Evolutionary conservation across 202 grass and related monocot genomes (phyloP).

Genomic region (Panicum hallii): DNA sequence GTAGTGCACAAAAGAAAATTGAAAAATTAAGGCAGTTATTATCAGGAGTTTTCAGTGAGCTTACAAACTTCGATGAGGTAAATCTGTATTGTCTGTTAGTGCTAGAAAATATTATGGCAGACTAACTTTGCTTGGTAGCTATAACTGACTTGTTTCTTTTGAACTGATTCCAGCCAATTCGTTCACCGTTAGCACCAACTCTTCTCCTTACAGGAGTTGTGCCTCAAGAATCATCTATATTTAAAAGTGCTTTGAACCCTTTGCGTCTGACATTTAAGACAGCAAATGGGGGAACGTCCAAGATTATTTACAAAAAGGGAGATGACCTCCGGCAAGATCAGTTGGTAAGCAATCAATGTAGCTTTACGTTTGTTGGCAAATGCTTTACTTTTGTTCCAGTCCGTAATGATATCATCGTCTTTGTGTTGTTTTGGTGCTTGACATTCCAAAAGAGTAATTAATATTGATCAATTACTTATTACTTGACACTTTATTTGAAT

Average conservation of each 20-base stretch:
- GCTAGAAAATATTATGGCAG: conserved; percentile 22
- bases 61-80: conserved; percentile 99
- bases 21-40: conserved; percentile 91
- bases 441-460: conserved; percentile 4
- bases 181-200: conserved; percentile 79
- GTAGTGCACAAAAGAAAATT: conserved; percentile 91
- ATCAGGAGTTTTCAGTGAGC: conserved; percentile 80
- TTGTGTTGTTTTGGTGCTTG: conserved; percentile 5
- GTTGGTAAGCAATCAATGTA: conserved; percentile 59
- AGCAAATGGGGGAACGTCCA: conserved; percentile 73
- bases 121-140: conserved; percentile 13
- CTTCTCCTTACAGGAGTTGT: conserved; percentile 79
- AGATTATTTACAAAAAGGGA: conserved; percentile 97
- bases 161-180: conserved; percentile 83
- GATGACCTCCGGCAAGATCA: conserved; percentile 99
- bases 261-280: conserved; percentile 94
- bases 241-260: conserved; percentile 89
- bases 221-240: conserved; percentile 91
- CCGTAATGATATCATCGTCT: neutral
- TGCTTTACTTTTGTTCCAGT: conserved; percentile 31
- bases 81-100: conserved; percentile 30
- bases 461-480: conserved; percentile 30
- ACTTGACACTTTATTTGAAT: neutral
- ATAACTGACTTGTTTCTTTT: conserved; percentile 40
- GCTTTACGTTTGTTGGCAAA: conserved; percentile 17